A percentile compares a stretch with the other conserved stretches of the same genome.
Conservation (phyloP, 2,329 filamentous ascomycete species). For the Aspergillus ibericus region DNA sequence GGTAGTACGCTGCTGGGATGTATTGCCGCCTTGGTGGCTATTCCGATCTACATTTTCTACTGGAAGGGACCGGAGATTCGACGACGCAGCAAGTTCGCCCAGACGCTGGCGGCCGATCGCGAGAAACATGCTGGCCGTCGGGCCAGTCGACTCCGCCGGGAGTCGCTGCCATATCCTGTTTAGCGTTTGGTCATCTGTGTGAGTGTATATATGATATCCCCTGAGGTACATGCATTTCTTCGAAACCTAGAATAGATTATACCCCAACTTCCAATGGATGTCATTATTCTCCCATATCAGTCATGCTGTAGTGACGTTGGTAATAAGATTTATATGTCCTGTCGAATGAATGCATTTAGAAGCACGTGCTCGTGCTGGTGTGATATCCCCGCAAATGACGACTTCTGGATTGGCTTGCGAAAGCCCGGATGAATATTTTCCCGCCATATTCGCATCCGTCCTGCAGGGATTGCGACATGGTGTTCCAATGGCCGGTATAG, state of each 20-base stretch:
- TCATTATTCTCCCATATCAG: no score
- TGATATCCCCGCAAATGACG: no score
- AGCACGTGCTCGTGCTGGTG: no score
- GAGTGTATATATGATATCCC: background rate
- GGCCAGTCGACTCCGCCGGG: slow-evolving; percentile 8
- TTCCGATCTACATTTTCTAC: slow-evolving; percentile 68
- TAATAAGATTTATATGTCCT: no score
- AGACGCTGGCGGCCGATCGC: slow-evolving; percentile 28
- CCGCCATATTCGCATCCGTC: no score
- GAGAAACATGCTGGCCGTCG: slow-evolving; percentile 11
- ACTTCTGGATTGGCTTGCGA: no score
- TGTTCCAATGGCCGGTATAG: no score
- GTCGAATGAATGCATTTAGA: no score
- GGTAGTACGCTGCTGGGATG: slow-evolving; percentile 64
- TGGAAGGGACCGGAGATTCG: slow-evolving; percentile 64
- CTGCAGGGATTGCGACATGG: no score
- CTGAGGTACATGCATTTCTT: background rate
- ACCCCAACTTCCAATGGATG: background rate
- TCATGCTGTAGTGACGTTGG: no score
- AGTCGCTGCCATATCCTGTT: slow-evolving; percentile 5
- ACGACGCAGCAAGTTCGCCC: slow-evolving; percentile 51
- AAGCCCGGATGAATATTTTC: no score
- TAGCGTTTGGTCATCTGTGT: no score
- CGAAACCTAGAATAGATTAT: background rate
- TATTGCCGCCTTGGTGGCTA: slow-evolving; percentile 62